Evolutionary conservation across 2,329 filamentous ascomycete species (phyloP), one percentile per base, ranked within the genome.

Genomic region (Exophiala alcalophila): DNA sequence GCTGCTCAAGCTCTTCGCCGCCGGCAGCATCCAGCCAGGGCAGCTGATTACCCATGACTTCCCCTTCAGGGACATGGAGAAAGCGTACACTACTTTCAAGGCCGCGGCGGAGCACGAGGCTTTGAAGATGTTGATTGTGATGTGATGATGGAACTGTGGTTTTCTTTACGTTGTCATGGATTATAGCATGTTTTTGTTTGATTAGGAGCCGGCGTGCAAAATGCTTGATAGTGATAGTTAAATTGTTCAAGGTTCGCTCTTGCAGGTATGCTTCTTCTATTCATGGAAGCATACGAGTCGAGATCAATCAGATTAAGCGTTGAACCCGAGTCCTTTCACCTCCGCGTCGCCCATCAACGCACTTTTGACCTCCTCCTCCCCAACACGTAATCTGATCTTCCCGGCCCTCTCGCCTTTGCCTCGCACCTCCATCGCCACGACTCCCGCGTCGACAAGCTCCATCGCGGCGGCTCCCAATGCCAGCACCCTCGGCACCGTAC

Each of bases 301-400:
- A n/a, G n/a, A n/a, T n/a, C n/a, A n/a, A n/a, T n/a, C n/a, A n/a
- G 19, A 29, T 49, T 32, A 53, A 18, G 31, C 36, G 23, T 41
- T 44, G 26, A 90, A 76, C 20, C 87, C 86, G 59, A 95, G 71
- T 26, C 84, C 83, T 64, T 83, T 89, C 41, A 94, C 83, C 60
- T 96, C 88, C 5, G 78, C 79, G 67, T 98, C 92, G 53, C 95
- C 90, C 47, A 84, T 81, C 55, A 97, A 81, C 20, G 91, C 92
- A 61, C 88, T 77, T 61, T 84, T 84, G 19, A 98, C 80, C 66
- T 98, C 91, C 59, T 97, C 91, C 47, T 95, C 87, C 9, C 86
- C 85, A 54, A 97, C 83, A 15, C 86, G 81, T 43, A 98, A 72
- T 43, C 91, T 76, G 27, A 98, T 78, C 64, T 94, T 90, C 43